Evolutionary conservation across 306 rosid species (phyloP), one percentile per base, ranked within the genome.

Genomic region (Rubus parviflorus): DNA sequence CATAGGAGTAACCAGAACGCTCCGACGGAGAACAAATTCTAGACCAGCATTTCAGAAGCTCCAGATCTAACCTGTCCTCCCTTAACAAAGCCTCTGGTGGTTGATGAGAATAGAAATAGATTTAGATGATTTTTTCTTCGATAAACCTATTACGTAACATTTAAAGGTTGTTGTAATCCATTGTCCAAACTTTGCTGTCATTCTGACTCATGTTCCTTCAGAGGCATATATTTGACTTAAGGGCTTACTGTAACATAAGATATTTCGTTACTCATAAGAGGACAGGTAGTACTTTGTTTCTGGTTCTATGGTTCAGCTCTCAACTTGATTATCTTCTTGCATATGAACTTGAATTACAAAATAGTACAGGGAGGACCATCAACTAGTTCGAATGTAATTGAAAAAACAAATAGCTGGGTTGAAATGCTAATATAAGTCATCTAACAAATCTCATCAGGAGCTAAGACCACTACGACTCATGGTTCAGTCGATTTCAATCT

Each of bases 21-120:
- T 41, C 15, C 72, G 57, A 73, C 49, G 61, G 43, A 67, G 54
- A 53, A 61, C 35, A 76, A 57, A 54, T 54, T 70, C 30, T 63
- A 7, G 38, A 62, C 37, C 48, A 60, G 72, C 68, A 41, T 54
- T 20, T 20, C 62, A 11, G 4, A 67, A 67, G 54, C 75, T 74
- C 47, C 63, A 38, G 56, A n/a, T 58, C 47, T 11, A 75, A 41
- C 75, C 20, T 14, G 3, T 35, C 13, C 11, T 73, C 35, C 61
- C 40, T 23, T 4, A 16, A 11, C 20, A 53, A 15, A 57, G 63
- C 70, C 6, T 12, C 62, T 16, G 43, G 23, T 70, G 30, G 58
- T 48, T 17, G 37, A 64, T 25, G 72, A 43, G 70, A 67, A 11
- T 38, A 35, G 22, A 25, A 52, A 17, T 35, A 64, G 19, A 2